Evolutionary conservation across 805 yeast species (phyloP).

Genomic region (Starmerella vitae): DNA sequence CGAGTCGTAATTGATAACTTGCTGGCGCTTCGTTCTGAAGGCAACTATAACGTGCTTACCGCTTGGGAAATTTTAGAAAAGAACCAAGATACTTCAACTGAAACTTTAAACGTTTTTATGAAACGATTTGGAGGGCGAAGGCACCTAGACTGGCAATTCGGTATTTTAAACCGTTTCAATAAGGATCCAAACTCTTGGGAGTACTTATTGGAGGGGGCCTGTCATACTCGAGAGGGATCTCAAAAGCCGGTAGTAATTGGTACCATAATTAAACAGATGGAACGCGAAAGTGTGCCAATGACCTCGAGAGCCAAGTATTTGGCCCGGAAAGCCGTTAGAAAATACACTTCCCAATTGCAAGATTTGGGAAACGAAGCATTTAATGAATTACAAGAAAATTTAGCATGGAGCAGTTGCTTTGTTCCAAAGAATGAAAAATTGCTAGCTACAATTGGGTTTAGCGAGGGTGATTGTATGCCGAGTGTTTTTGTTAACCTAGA

Average conservation of each 20-base stretch:
- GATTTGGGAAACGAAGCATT: slow-evolving; percentile 11
- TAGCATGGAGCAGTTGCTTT: slow-evolving; percentile 6
- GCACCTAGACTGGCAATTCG: slow-evolving; percentile 18
- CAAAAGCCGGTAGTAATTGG: slow-evolving; percentile 11
- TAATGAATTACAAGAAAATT: not conserved
- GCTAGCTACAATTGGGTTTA: slow-evolving; percentile 9
- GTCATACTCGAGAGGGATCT: not conserved
- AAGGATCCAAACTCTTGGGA: slow-evolving; percentile 9
- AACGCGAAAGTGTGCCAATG: slow-evolving; percentile 8
- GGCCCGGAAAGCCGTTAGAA: slow-evolving; percentile 6
- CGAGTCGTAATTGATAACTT: slow-evolving; percentile 5
- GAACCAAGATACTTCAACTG: slow-evolving; percentile 1
- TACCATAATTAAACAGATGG: slow-evolving; percentile 12
- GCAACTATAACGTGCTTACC: slow-evolving; percentile 8
- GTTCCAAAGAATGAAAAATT: slow-evolving; percentile 1
- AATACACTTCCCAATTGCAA: not conserved
- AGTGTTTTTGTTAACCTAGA: slow-evolving; percentile 1
- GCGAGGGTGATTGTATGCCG: not conserved
- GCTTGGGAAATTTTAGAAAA: slow-evolving; percentile 6
- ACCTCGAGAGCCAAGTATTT: slow-evolving; percentile 12
- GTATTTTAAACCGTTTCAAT: slow-evolving; percentile 9
- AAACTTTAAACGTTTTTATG: slow-evolving; percentile 11
- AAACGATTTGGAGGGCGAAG: slow-evolving; percentile 8
- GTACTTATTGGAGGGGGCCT: slow-evolving; percentile 10
- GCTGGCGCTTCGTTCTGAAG: slow-evolving; percentile 2